Evolutionary conservation across 805 yeast genomes (phyloP).

Genomic region (Zygosaccharomyces bisporus): DNA sequence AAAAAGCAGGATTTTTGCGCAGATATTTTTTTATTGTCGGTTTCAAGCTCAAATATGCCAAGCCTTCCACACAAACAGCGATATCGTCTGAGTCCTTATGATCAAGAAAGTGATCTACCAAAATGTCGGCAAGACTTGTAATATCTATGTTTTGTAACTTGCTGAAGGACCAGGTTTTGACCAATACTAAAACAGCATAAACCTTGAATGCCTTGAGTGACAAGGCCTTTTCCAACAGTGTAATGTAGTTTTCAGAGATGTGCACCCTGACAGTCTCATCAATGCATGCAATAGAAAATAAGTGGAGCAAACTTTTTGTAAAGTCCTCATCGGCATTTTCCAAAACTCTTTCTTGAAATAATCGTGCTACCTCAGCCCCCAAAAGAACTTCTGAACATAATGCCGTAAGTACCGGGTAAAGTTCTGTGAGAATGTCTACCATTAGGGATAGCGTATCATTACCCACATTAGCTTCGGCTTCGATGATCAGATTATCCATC

Average conservation of each 20-base stretch:
- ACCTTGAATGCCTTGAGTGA: slow-evolving; percentile 28
- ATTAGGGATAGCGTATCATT: slow-evolving; percentile 23
- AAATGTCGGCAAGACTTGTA: slow-evolving; percentile 35
- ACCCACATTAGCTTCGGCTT: slow-evolving; percentile 27
- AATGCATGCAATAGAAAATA: slow-evolving; percentile 48
- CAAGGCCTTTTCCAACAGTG: slow-evolving; percentile 40
- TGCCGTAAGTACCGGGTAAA: slow-evolving; percentile 30
- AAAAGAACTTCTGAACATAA: slow-evolving; percentile 32
- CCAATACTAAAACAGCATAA: slow-evolving; percentile 44
- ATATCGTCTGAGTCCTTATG: slow-evolving; percentile 12
- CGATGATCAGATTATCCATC: slow-evolving; percentile 24
- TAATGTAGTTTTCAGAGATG: slow-evolving; percentile 44
- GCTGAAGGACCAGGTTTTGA: slow-evolving; percentile 55
- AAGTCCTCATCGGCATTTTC: slow-evolving; percentile 19
- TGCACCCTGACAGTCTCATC: slow-evolving; percentile 48
- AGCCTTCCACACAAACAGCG: slow-evolving; percentile 41
- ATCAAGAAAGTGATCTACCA: slow-evolving; percentile 18
- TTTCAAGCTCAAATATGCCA: slow-evolving; percentile 49
- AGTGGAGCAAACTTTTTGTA: slow-evolving; percentile 29
- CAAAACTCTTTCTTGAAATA: slow-evolving; percentile 23
- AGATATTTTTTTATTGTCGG: slow-evolving; percentile 36
- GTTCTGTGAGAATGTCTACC: slow-evolving; percentile 22
- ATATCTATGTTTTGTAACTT: slow-evolving; percentile 35
- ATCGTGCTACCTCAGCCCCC: slow-evolving; percentile 27
- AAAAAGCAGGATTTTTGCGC: slow-evolving; percentile 38